Conservation (phyloP, 83 land plant species). For the Picea abies region DNA sequence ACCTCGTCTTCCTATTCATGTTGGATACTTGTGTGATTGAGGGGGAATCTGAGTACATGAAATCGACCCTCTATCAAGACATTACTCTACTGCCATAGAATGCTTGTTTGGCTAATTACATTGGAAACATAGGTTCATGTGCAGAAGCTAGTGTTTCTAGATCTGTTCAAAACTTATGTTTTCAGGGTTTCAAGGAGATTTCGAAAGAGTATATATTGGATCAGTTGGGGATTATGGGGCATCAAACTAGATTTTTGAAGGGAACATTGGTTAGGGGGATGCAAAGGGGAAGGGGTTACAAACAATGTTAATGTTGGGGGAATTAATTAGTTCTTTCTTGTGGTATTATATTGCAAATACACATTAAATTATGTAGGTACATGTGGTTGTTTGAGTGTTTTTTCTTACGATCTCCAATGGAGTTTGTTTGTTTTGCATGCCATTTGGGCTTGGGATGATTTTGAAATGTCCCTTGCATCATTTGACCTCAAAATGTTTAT, state of each 20-base stretch:
- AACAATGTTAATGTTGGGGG: slow-evolving; percentile 20
- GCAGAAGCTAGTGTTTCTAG: slow-evolving; percentile 73
- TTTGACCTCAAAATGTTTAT: too few species aligned
- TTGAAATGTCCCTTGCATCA: too few species aligned
- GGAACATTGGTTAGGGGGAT: slow-evolving; percentile 8
- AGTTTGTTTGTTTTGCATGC: neutral
- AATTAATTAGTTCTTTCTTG: slow-evolving; percentile 62
- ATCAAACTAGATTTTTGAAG: slow-evolving; percentile 1
- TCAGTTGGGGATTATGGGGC: slow-evolving; percentile 62
- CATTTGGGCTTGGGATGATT: neutral
- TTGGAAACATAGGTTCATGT: slow-evolving; percentile 88
- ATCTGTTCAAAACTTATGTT: slow-evolving; percentile 68
- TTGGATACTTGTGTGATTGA: slow-evolving; percentile 81
- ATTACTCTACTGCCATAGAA: slow-evolving; percentile 63
- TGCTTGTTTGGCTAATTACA: slow-evolving; percentile 69
- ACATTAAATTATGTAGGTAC: slow-evolving; percentile 60
- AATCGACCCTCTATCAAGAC: slow-evolving; percentile 59
- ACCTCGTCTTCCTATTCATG: slow-evolving; percentile 74
- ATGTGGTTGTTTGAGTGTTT: neutral
- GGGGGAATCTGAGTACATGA: slow-evolving; percentile 76
- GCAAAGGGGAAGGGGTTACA: slow-evolving; percentile 7
- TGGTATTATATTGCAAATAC: slow-evolving; percentile 74
- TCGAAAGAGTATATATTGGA: slow-evolving; percentile 79
- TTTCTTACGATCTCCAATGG: neutral
- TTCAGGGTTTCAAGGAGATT: slow-evolving; percentile 71